Conservation (phyloP, 2,329 filamentous ascomycete genomes). For the Stachybotrys chlorohalonatus region DNA sequence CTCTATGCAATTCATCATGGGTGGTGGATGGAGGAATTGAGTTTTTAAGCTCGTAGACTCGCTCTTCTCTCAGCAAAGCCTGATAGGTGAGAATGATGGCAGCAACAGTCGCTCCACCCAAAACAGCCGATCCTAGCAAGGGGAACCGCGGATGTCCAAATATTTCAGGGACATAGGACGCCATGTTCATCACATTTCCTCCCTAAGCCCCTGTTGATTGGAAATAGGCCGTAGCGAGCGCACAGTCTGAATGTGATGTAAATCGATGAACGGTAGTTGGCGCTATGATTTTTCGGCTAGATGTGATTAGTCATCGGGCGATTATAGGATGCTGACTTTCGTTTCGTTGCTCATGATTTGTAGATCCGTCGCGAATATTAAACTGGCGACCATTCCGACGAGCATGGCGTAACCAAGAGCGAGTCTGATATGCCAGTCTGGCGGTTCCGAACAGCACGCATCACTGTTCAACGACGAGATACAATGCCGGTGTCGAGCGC, state of each 20-base stretch:
- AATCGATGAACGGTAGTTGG: no score
- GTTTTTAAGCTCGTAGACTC: slow-evolving; percentile 47
- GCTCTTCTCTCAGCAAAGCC: slow-evolving; percentile 44
- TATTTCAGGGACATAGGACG: slow-evolving; percentile 34
- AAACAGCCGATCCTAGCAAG: slow-evolving; percentile 60
- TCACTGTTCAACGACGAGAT: slow-evolving; percentile 1
- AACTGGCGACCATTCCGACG: neutral
- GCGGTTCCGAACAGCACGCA: slow-evolving; percentile 4
- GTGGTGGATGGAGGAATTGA: slow-evolving; percentile 39
- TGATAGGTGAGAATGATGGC: slow-evolving; percentile 55
- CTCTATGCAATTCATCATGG: slow-evolving; percentile 10
- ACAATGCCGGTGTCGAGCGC: slow-evolving; percentile 8
- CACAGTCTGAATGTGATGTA: no score
- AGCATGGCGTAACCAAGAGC: neutral
- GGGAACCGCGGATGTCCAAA: slow-evolving; percentile 44
- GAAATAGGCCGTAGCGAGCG: neutral
- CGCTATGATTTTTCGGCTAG: neutral
- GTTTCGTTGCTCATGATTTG: neutral
- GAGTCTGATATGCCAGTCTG: neutral
- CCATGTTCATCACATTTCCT: slow-evolving; percentile 21
- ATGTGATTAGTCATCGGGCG: neutral
- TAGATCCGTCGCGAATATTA: neutral
- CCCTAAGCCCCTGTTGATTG: neutral
- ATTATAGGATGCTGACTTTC: neutral
- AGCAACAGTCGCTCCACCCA: slow-evolving; percentile 52